These are phyloP conservation scores for Xylaria telfairii DNA, from an alignment of 495 filamentous ascomycete genomes.

Conservation along the genomic window DNA sequence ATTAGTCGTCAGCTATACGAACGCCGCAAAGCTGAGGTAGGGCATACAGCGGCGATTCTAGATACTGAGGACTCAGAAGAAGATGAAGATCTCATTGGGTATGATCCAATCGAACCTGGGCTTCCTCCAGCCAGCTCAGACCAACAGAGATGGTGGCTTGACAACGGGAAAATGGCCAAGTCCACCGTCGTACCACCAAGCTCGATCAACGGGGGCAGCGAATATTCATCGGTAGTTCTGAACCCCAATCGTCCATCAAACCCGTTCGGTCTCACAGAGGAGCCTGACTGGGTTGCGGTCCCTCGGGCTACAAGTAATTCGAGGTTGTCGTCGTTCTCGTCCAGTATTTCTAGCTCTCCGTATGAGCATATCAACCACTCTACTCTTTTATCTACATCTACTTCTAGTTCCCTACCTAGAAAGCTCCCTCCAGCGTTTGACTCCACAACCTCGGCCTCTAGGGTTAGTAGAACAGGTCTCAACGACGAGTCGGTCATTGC, in stretches of 20 bases:
- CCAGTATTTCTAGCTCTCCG: conserved; percentile 49
- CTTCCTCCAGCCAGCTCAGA: conserved; percentile 92
- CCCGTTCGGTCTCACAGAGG: conserved; percentile 71
- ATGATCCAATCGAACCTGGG: conserved; percentile 77
- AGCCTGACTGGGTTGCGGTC: conserved; percentile 80
- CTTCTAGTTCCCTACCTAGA: conserved; percentile 49
- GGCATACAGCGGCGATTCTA: conserved; percentile 51
- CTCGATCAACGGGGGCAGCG: conserved; percentile 44
- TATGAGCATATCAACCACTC: conserved; percentile 56
- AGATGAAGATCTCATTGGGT: conserved; percentile 75
- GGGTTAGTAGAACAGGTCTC: conserved; percentile 45
- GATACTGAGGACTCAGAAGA: conserved; percentile 62
- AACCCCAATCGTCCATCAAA: conserved; percentile 81
- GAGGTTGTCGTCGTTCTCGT: conserved; percentile 51
- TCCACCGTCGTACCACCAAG: conserved; percentile 71
- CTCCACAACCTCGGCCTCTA: conserved; percentile 49
- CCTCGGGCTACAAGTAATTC: conserved; percentile 48
- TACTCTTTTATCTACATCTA: conserved; percentile 47
- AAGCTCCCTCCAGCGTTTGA: conserved; percentile 62
- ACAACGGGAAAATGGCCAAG: conserved; percentile 79
- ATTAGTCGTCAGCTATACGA: conserved; percentile 76
- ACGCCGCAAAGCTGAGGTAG: conserved; percentile 66
- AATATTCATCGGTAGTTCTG: conserved; percentile 55
- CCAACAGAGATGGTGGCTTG: conserved; percentile 91
- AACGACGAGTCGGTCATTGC: conserved; percentile 39